phyloP scores from a whole-genome alignment of 495 filamentous ascomycete species.

The Penicillium argentinense region DNA sequence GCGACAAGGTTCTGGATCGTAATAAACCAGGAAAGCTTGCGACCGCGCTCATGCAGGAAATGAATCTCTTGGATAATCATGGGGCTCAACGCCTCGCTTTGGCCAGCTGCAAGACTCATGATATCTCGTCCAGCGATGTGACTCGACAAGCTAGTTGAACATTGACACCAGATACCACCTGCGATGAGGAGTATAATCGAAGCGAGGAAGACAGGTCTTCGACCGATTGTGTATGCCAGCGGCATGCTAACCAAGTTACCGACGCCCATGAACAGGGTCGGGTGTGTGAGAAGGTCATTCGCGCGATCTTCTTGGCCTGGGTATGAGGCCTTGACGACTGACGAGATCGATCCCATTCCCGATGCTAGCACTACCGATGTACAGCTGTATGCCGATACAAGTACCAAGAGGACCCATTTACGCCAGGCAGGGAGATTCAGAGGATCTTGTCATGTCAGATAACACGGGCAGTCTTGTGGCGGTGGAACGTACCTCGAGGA shows the following conservation, averaged over 20 bases:
- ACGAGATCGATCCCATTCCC: conserved; percentile 26
- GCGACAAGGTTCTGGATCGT: conserved; percentile 18
- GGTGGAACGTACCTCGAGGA: conserved; percentile 19
- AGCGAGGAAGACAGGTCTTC: conserved; percentile 24
- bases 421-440: conserved; percentile 23
- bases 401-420: conserved; percentile 22
- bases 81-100: conserved; percentile 26
- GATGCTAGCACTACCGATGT: conserved; percentile 21
- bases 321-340: conserved; percentile 15
- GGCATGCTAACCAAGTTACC: conserved; percentile 30
- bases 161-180: conserved; percentile 24
- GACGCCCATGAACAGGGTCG: conserved; percentile 31
- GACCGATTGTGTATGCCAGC: conserved; percentile 18
- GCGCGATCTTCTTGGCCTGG: conserved; percentile 18
- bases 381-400: conserved; percentile 19
- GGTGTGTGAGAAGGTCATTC: conserved; percentile 26
- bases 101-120: conserved; percentile 27
- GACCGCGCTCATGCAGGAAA: conserved; percentile 22
- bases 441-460: conserved; percentile 20
- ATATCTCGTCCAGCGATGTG: conserved; percentile 30
- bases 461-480: background rate
- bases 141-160: conserved; percentile 13
- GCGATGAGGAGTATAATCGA: conserved; percentile 22
- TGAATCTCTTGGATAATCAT: conserved; percentile 24
- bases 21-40: conserved; percentile 21